These are phyloP conservation scores for Suillus occidentalis DNA, from an alignment of 768 basidiomycete genomes.

Conservation along the genomic window DNA sequence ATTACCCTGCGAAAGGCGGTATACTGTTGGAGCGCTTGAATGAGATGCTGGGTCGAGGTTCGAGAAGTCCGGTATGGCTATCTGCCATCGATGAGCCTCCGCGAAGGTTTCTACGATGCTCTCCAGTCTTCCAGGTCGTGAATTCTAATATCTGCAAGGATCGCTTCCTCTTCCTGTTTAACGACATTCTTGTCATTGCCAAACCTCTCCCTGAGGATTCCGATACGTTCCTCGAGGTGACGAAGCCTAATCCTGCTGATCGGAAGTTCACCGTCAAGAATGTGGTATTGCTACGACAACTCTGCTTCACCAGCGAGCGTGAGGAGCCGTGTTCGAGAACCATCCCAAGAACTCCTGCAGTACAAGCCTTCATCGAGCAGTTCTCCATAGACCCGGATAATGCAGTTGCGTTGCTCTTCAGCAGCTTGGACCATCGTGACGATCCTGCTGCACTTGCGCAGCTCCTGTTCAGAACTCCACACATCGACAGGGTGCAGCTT, in stretches of 20 bases:
- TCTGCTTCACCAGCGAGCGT: conserved; percentile 71
- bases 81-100: conserved; percentile 81
- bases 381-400: conserved; percentile 80
- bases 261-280: conserved; percentile 87
- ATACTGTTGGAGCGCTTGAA: conserved; percentile 69
- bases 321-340: conserved; percentile 54
- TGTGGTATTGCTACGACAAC: conserved; percentile 72
- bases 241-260: conserved; percentile 59
- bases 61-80: conserved; percentile 58
- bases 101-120: conserved; percentile 79
- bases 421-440: conserved; percentile 56
- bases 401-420: conserved; percentile 71
- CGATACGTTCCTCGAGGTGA: conserved; percentile 57
- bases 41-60: conserved; percentile 63
- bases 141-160: conserved; percentile 94
- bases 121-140: conserved; percentile 90
- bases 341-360: conserved; percentile 56
- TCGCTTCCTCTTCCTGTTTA: conserved; percentile 96
- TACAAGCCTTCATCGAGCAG: conserved; percentile 73
- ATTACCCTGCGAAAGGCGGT: conserved; percentile 45
- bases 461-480: conserved; percentile 76
- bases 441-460: conserved; percentile 78
- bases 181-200: conserved; percentile 88
- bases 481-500: conserved; percentile 78
- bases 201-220: conserved; percentile 80